Conservation (phyloP, 2,329 filamentous ascomycete genomes). For the Penicillium sp. region DNA sequence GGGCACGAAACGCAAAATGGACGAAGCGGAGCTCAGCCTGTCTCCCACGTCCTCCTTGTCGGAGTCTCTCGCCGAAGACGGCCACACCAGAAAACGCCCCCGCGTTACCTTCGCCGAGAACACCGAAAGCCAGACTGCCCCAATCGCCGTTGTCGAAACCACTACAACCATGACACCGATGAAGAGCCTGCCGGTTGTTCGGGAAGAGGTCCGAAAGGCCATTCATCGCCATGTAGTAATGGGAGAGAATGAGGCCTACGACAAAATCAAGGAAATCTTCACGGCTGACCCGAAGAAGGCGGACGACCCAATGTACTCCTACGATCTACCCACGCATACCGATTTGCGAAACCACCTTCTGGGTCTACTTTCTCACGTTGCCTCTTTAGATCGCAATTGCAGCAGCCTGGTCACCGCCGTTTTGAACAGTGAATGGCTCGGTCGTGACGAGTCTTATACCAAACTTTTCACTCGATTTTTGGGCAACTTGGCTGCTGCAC, state of each 20-base stretch:
- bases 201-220: slow-evolving; percentile 64
- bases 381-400: slow-evolving; percentile 60
- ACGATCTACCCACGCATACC: slow-evolving; percentile 55
- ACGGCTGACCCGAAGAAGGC: slow-evolving; percentile 50
- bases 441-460: slow-evolving; percentile 63
- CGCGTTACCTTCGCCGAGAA: slow-evolving; percentile 51
- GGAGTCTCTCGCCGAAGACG: slow-evolving; percentile 31
- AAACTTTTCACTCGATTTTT: slow-evolving; percentile 61
- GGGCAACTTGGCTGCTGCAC: slow-evolving; percentile 74
- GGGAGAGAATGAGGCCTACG: slow-evolving; percentile 61
- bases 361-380: slow-evolving; percentile 62
- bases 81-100: slow-evolving; percentile 44
- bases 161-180: slow-evolving; percentile 37
- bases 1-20: slow-evolving; percentile 43
- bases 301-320: slow-evolving; percentile 35
- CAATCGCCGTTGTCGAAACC: slow-evolving; percentile 41
- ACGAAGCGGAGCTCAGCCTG: slow-evolving; percentile 39
- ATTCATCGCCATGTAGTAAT: slow-evolving; percentile 56
- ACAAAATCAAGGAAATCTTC: slow-evolving; percentile 60
- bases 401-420: slow-evolving; percentile 62
- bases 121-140: slow-evolving; percentile 33
- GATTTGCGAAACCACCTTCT: slow-evolving; percentile 62
- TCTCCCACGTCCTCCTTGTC: slow-evolving; percentile 35
- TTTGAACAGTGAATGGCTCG: slow-evolving; percentile 64
- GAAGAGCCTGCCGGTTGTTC: slow-evolving; percentile 61